These are phyloP conservation scores for Kwoniella mangroviensis DNA, from an alignment of 768 basidiomycete species.

Conservation along the genomic window DNA sequence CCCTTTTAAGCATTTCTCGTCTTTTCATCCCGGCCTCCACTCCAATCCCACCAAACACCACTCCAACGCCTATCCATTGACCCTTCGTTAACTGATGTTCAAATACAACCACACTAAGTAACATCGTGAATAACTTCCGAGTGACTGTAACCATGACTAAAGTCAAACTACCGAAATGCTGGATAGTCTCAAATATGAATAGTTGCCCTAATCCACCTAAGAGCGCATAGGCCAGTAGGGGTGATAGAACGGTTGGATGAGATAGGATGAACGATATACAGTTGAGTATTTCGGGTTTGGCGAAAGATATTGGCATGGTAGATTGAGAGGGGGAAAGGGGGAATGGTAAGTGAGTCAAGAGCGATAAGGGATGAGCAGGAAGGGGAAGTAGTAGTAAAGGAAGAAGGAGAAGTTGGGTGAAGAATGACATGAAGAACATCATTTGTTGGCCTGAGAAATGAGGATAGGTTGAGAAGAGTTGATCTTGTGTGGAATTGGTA, in stretches of 20 bases:
- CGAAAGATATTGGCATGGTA: conserved; percentile 20
- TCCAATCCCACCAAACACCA: conserved; percentile 95
- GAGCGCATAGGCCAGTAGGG: conserved; percentile 81
- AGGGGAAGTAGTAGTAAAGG: conserved; percentile 69
- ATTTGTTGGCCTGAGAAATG: conserved; percentile 86
- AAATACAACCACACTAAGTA: conserved; percentile 89
- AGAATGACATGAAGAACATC: conserved; percentile 99
- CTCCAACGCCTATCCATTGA: conserved; percentile 89
- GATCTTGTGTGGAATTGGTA: conserved; percentile 94
- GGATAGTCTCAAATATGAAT: conserved; percentile 90
- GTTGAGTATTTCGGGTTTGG: conserved; percentile 49
- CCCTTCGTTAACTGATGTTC: conserved; percentile 80
- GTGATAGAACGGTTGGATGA: conserved; percentile 75
- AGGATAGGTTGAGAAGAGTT: conserved; percentile 80
- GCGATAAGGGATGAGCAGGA: conserved; percentile 65
- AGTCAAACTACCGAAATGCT: conserved; percentile 57
- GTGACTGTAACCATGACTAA: conserved; percentile 85
- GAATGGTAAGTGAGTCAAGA: conserved; percentile 66
- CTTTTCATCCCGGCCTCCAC: conserved; percentile 91
- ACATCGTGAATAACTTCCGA: conserved; percentile 96
- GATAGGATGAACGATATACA: conserved; percentile 74
- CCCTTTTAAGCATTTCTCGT: conserved; percentile 40
- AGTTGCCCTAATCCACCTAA: conserved; percentile 93
- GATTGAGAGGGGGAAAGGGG: conserved; percentile 19
- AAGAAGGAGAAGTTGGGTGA: conserved; percentile 71